phyloP scores from a whole-genome alignment of 108 stramenopile genomes.

The Fragilariopsis cylindrus region DNA sequence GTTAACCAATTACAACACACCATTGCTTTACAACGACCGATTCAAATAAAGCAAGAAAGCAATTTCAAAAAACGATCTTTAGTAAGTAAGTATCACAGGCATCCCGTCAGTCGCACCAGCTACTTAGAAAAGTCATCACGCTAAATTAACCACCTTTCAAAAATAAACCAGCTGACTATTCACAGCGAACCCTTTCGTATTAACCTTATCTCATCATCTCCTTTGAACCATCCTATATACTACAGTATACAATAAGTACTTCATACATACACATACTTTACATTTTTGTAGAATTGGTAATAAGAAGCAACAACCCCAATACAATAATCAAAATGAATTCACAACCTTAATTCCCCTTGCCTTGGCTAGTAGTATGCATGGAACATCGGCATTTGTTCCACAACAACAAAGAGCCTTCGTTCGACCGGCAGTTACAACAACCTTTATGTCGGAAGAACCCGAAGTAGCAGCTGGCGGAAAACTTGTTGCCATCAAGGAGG shows the following conservation, averaged over 20 bases:
- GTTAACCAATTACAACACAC: too few species aligned
- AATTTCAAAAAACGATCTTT: too few species aligned
- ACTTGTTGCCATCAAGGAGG: slow-evolving; percentile 87
- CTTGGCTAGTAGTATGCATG: slow-evolving; percentile 18
- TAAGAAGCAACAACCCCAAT: neutral
- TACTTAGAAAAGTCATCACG: neutral
- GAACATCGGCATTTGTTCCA: slow-evolving; percentile 45
- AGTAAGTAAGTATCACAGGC: too few species aligned
- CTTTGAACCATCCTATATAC: neutral
- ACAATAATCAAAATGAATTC: slow-evolving; percentile 37
- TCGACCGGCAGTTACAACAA: slow-evolving; percentile 10
- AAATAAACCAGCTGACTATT: neutral
- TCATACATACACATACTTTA: neutral
- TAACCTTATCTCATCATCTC: neutral
- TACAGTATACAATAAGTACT: neutral
- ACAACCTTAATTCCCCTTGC: slow-evolving; percentile 26
- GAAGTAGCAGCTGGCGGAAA: slow-evolving; percentile 25
- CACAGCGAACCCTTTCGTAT: too few species aligned
- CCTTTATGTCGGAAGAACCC: slow-evolving; percentile 29
- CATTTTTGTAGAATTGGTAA: slow-evolving; percentile 9
- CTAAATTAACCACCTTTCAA: neutral
- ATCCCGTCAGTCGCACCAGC: too few species aligned
- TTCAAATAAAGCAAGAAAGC: too few species aligned
- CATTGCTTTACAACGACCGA: too few species aligned
- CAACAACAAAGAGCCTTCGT: slow-evolving; percentile 21